A percentile compares a stretch with the other conserved stretches of the same genome.
These are phyloP conservation scores for Nicotiana undulata DNA, from an alignment of 257 asterid species.

Conservation along the genomic window DNA sequence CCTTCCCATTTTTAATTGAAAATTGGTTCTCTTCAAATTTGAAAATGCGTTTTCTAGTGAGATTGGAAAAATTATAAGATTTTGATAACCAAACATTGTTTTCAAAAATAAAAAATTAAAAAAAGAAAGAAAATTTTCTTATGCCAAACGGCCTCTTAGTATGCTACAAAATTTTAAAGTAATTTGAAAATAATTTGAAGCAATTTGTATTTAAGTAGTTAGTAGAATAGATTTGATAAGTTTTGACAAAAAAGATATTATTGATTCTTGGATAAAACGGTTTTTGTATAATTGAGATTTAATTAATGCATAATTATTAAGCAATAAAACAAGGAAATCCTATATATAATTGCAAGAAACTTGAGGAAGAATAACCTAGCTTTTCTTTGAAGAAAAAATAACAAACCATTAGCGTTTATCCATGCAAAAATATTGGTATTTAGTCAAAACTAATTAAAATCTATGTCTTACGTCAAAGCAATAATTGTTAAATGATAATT, in stretches of 20 bases:
- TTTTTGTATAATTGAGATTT: background rate
- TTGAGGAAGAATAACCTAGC: background rate
- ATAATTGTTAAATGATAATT: background rate
- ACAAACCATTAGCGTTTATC: background rate
- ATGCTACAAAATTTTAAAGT: too few relatives aligned
- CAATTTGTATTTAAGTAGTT: too few relatives aligned
- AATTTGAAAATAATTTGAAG: background rate
- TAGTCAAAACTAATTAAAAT: background rate
- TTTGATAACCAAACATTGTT: too few relatives aligned
- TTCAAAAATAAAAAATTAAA: too few relatives aligned
- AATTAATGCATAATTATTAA: background rate
- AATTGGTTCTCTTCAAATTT: too few relatives aligned
- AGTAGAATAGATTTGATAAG: background rate
- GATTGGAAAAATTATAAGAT: too few relatives aligned
- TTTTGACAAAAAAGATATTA: too few relatives aligned
- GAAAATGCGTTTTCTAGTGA: too few relatives aligned
- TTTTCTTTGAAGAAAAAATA: background rate
- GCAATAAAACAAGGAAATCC: background rate
- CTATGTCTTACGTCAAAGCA: background rate
- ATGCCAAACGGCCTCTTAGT: too few relatives aligned
- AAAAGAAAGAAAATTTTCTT: too few relatives aligned
- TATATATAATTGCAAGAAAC: background rate
- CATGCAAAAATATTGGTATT: background rate
- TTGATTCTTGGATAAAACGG: background rate
- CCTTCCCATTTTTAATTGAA: too few relatives aligned